Base-by-base conservation (phyloP, 148 eudicot genomes). In the Chenopodium album region DNA sequence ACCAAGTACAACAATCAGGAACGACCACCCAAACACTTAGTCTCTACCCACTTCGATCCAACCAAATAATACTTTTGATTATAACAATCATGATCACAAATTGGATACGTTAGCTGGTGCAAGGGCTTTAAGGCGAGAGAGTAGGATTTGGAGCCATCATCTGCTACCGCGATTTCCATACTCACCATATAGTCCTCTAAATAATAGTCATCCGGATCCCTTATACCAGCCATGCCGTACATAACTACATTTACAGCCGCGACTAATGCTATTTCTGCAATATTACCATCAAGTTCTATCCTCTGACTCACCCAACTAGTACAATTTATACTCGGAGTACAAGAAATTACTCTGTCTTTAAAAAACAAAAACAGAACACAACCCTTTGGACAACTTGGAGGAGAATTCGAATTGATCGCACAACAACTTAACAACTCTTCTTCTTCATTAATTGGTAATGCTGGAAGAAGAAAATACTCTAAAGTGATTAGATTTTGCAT, bases 1-100 rank as follows among this genome's bases (percentile, higher is more conserved):
- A 64, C 83, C 78, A 81, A 2, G 83, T 81, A 10, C 64, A 73
- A 64, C 47, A 17, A 22, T 75, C 7, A 4, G 23, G 74, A 64
- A 20, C 78, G 83, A 67, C 75, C 31, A 37, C 62, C 50, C 65
- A 81, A 34, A n/a, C 19, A 29, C 20, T 81, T 66, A 4, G 75
- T 65, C 71, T 48, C 65, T 1, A 66, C 52, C 54, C 73, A 63
- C 0, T 16, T 29, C 71, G 32, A 31, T 31, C 32, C 22, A 20
- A 78, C 44, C 41, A 66, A 16, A 48, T 47, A 78, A 60, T 23
- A 12, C 7, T n/a, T 4, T 23, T 1, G 2, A 23, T 13, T 6
- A 9, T 4, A 9, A 46, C 56, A 29, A 22, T 28, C 52, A 59
- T 0, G 4, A 16, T 19, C 11, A 14, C 13, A 23, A 31, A 11